Percentiles rank a stretch among this genome's conserved stretches.
Evolutionary conservation across 805 yeast species (phyloP).

Genomic region (Kodamaea sagamina): DNA sequence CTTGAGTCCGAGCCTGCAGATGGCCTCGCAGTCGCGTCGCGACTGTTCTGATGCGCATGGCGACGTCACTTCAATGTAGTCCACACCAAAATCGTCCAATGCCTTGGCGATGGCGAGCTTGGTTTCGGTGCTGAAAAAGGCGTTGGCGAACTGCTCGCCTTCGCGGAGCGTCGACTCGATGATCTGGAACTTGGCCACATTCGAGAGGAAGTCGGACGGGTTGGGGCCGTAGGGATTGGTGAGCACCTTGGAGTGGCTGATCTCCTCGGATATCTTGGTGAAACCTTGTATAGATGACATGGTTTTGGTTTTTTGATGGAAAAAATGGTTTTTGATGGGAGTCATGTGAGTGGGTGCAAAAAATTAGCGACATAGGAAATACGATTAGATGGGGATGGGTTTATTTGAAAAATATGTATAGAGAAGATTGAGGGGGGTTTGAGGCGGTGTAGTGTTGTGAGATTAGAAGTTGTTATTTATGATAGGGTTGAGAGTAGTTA

Average conservation of each 20-base stretch:
- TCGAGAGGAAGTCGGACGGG: conserved; percentile 58
- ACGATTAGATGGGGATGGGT: too few species aligned
- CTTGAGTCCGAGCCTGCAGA: conserved; percentile 59
- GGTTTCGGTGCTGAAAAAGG: conserved; percentile 58
- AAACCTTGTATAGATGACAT: conserved; percentile 27
- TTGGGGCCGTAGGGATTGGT: conserved; percentile 59
- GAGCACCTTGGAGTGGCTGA: conserved; percentile 7
- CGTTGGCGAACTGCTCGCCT: conserved; percentile 65
- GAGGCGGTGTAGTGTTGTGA: too few species aligned
- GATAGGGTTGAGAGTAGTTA: not conserved
- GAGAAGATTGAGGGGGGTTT: too few species aligned
- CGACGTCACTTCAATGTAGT: conserved; percentile 59
- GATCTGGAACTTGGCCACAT: conserved; percentile 53
- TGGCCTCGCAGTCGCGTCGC: conserved; percentile 57
- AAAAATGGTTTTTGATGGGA: conserved; percentile 2
- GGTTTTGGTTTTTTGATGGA: not conserved
- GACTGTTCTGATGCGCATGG: conserved; percentile 63
- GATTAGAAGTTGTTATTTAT: too few species aligned
- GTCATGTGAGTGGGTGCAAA: conserved; percentile 6
- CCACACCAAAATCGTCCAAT: conserved; percentile 61
- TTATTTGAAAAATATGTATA: too few species aligned
- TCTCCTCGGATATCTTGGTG: conserved; percentile 38
- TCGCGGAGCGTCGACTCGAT: conserved; percentile 63
- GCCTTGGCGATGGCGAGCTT: conserved; percentile 62
- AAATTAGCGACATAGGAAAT: too few species aligned